A percentile compares a stretch with the other conserved stretches of the same genome.
Conservation (phyloP, 148 eudicot species). For the Chenopodium album region DNA sequence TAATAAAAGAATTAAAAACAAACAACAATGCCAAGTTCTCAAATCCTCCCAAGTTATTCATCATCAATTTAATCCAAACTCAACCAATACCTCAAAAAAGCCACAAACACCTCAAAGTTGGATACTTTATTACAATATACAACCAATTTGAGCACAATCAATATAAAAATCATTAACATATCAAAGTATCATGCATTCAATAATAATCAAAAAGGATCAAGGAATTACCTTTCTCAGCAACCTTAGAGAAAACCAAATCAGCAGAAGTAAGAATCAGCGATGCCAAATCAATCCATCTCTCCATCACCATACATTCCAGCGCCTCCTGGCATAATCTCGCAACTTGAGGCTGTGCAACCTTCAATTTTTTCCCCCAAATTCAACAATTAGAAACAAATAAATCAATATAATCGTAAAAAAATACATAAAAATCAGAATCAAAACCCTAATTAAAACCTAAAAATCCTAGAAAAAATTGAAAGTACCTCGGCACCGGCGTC, state of each 20-base stretch:
- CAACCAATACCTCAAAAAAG: not conserved
- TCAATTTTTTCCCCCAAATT: conserved; percentile 15
- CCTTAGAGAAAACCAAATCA: conserved; percentile 72
- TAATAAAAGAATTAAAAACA: not conserved
- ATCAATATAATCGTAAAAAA: not conserved
- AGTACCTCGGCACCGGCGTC: conserved; percentile 97
- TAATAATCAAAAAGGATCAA: not conserved
- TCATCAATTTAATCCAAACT: not conserved
- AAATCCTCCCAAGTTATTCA: too few relatives aligned
- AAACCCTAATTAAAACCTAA: not conserved
- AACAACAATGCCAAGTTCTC: not conserved
- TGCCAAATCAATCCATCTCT: conserved; percentile 81
- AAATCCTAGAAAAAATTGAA: not conserved
- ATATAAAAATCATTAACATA: not conserved
- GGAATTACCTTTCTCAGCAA: conserved; percentile 76
- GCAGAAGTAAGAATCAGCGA: conserved; percentile 79
- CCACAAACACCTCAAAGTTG: not conserved
- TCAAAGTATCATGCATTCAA: not conserved
- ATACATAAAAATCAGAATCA: not conserved
- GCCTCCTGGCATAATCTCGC: conserved; percentile 69
- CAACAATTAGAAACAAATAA: not conserved
- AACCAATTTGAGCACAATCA: not conserved
- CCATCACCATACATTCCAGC: conserved; percentile 57
- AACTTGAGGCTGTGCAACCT: conserved; percentile 81
- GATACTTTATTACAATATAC: not conserved